phyloP scores from a whole-genome alignment of 192 early-diverging fungal species.

The Cladochytrium replicatum region DNA sequence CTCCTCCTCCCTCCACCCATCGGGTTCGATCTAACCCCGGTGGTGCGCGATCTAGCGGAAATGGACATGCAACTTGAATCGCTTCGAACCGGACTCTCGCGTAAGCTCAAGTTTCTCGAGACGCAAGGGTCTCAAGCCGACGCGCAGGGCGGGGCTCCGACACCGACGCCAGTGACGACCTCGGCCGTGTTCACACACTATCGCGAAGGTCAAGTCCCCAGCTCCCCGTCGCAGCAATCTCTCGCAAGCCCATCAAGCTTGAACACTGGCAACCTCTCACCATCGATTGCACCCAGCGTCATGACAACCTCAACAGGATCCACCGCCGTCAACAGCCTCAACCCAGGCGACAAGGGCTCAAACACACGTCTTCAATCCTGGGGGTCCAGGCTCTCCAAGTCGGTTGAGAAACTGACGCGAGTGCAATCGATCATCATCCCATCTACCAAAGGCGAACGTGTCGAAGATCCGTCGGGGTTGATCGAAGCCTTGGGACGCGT shows the following conservation, averaged over 20 bases:
- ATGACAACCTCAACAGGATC: background rate
- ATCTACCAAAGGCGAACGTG: conserved; percentile 1
- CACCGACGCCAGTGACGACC: background rate
- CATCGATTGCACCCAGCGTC: background rate
- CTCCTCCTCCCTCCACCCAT: background rate
- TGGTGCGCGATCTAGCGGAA: background rate
- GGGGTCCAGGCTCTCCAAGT: conserved; percentile 15
- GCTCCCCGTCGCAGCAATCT: background rate
- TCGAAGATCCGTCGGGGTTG: conserved; percentile 5
- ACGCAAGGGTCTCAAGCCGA: background rate
- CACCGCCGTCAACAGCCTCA: background rate
- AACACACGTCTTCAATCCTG: no score
- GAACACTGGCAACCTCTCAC: no score
- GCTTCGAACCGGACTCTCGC: background rate
- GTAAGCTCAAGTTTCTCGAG: background rate
- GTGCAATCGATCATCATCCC: background rate
- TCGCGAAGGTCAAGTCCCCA: background rate
- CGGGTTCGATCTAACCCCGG: background rate
- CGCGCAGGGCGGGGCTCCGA: background rate
- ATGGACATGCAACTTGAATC: background rate
- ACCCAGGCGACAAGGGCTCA: background rate
- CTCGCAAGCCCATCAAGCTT: no score
- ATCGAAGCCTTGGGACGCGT: conserved; percentile 7
- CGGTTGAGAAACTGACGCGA: conserved; percentile 12
- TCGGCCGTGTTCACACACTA: background rate